Conservation (phyloP, 352 stramenopile genomes). For the Phytophthora meadii region DNA sequence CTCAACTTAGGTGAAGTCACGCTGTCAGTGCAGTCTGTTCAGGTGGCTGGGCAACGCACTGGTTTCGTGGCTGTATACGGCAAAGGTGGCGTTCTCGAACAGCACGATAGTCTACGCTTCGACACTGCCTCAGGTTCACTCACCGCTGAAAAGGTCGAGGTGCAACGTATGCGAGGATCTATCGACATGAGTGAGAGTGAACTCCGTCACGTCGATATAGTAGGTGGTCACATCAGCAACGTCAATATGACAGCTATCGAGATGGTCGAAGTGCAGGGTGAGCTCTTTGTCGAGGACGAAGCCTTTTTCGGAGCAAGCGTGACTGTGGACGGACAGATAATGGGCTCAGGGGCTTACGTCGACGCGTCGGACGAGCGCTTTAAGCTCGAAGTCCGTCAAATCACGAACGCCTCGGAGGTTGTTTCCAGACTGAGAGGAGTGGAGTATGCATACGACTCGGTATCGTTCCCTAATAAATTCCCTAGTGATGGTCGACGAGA, state of each 20-base stretch:
- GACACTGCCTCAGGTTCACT: slow-evolving; percentile 54
- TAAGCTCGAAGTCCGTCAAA: slow-evolving; percentile 72
- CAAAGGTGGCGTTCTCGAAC: slow-evolving; percentile 68
- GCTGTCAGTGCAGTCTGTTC: slow-evolving; percentile 68
- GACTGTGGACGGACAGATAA: slow-evolving; percentile 88
- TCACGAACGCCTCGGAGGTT: slow-evolving; percentile 54
- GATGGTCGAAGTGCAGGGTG: slow-evolving; percentile 76
- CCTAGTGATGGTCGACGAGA: slow-evolving; percentile 43
- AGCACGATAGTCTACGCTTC: slow-evolving; percentile 70
- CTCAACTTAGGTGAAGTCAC: slow-evolving; percentile 79
- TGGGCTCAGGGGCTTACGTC: slow-evolving; percentile 91
- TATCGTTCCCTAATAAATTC: slow-evolving; percentile 59
- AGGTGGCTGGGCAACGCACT: slow-evolving; percentile 59
- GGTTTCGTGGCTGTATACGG: slow-evolving; percentile 75
- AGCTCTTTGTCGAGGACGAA: slow-evolving; percentile 85
- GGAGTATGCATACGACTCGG: slow-evolving; percentile 60
- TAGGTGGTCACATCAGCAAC: slow-evolving; percentile 77
- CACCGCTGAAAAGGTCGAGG: slow-evolving; percentile 53
- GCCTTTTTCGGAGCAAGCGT: slow-evolving; percentile 86
- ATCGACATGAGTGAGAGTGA: slow-evolving; percentile 85
- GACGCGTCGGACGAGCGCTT: slow-evolving; percentile 92
- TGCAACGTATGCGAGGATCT: slow-evolving; percentile 58
- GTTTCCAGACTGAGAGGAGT: slow-evolving; percentile 70
- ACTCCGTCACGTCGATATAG: slow-evolving; percentile 69
- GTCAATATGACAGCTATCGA: slow-evolving; percentile 80